Evolutionary conservation across 257 asterid genomes (phyloP).

Genomic region (Fraxinus pennsylvanica): DNA sequence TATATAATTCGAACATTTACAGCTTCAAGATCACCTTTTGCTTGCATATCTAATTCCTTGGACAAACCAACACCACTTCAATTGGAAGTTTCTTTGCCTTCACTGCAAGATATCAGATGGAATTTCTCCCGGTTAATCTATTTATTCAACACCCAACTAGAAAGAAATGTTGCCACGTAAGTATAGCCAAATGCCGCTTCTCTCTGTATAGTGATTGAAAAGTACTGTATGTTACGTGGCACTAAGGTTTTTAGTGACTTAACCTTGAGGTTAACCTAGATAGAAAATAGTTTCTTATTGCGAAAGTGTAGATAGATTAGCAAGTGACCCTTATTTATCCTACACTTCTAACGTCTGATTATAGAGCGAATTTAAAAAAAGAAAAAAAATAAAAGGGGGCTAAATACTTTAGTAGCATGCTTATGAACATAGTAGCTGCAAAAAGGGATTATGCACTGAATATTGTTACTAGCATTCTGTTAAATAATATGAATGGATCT

Average conservation of each 20-base stretch:
- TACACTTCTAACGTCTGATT: slow-evolving; percentile 1
- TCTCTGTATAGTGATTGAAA: slow-evolving; percentile 16
- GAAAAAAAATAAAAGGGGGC: neutral
- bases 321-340: slow-evolving; percentile 5
- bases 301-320: slow-evolving; percentile 5
- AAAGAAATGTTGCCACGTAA: slow-evolving; percentile 93
- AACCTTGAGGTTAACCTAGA: neutral
- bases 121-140: slow-evolving; percentile 70
- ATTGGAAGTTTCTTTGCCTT: slow-evolving; percentile 78
- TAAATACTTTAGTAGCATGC: slow-evolving; percentile 4
- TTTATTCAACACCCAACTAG: slow-evolving; percentile 87
- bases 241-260: slow-evolving; percentile 2
- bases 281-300: slow-evolving; percentile 7
- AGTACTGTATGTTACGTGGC: slow-evolving; percentile 16
- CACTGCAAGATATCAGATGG: slow-evolving; percentile 78
- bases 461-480: neutral
- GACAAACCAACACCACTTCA: slow-evolving; percentile 88
- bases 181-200: slow-evolving; percentile 33
- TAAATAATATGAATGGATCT: slow-evolving; percentile 11
- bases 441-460: neutral
- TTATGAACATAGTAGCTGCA: slow-evolving; percentile 14
- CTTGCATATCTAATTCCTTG: slow-evolving; percentile 78
- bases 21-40: slow-evolving; percentile 63
- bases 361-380: neutral
- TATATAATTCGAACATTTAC: slow-evolving; percentile 46